phyloP scores from a whole-genome alignment of 1,284 basidiomycete genomes.

The Agroathelia rolfsii region DNA sequence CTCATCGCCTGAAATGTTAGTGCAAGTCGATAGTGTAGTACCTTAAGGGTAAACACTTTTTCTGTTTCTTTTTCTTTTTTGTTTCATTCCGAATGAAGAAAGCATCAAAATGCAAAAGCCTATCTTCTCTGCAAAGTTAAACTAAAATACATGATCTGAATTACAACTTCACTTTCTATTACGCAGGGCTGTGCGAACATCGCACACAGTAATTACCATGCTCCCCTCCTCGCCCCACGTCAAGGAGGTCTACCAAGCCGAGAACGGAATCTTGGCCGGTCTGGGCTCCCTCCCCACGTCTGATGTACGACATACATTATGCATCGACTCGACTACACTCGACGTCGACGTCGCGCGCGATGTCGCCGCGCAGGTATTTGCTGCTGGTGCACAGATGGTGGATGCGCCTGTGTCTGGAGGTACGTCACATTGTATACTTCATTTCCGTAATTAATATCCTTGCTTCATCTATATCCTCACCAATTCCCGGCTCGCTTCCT shows the following conservation, averaged over 20 bases:
- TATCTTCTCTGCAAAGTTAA: too few species aligned
- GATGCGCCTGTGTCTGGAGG: constrained; percentile 91
- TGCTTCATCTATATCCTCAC: not conserved
- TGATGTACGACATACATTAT: constrained; percentile 42
- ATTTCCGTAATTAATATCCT: constrained; percentile 2
- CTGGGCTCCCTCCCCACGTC: constrained; percentile 34
- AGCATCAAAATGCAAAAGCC: too few species aligned
- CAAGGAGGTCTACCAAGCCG: constrained; percentile 52
- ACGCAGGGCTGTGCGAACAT: constrained; percentile 48
- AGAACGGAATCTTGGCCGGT: constrained; percentile 49
- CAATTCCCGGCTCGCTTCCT: constrained; percentile 7
- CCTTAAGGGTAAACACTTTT: not conserved
- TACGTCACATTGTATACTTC: constrained; percentile 21
- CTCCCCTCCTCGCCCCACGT: constrained; percentile 83
- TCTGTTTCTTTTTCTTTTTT: too few species aligned
- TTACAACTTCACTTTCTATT: not conserved
- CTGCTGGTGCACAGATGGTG: constrained; percentile 65
- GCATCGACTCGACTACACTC: constrained; percentile 84
- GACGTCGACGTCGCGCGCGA: constrained; percentile 66
- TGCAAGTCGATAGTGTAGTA: too few species aligned
- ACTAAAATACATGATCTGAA: not conserved
- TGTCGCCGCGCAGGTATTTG: constrained; percentile 45
- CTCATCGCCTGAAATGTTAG: constrained; percentile 59
- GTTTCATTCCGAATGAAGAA: too few species aligned
- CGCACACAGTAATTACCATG: constrained; percentile 74